These are phyloP conservation scores for Delonix regia DNA, from an alignment of 306 rosid genomes.

Conservation along the genomic window DNA sequence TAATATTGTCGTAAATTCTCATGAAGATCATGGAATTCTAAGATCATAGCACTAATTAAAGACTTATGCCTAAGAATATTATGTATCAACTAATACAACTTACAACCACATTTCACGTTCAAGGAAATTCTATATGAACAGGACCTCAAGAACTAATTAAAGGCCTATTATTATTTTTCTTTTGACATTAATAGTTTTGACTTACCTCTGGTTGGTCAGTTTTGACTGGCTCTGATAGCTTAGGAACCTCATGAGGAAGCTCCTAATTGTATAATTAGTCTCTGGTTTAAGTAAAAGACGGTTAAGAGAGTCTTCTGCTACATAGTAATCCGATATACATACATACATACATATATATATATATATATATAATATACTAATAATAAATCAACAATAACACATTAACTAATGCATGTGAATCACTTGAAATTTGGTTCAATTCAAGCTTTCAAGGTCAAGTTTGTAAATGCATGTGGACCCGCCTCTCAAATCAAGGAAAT, in stretches of 20 bases:
- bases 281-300: conserved; percentile 31
- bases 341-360: no score
- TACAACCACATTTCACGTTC: neutral
- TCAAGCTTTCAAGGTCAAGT: conserved; percentile 35
- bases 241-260: conserved; percentile 14
- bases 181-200: no score
- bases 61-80: no score
- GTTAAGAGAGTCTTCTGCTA: no score
- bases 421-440: neutral
- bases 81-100: neutral
- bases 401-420: neutral
- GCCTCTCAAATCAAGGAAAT: no score
- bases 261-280: neutral
- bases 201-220: neutral
- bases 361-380: no score
- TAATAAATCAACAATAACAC: neutral
- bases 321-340: no score
- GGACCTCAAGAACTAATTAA: neutral
- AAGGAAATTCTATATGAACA: neutral
- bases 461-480: neutral
- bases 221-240: conserved; percentile 13
- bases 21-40: neutral
- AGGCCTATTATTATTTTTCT: neutral
- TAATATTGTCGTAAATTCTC: no score
- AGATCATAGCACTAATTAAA: neutral